A percentile compares a stretch with the other conserved stretches of the same genome.
phyloP scores from a whole-genome alignment of 2,329 filamentous ascomycete species.

The Pestalotiopsis sp. region DNA sequence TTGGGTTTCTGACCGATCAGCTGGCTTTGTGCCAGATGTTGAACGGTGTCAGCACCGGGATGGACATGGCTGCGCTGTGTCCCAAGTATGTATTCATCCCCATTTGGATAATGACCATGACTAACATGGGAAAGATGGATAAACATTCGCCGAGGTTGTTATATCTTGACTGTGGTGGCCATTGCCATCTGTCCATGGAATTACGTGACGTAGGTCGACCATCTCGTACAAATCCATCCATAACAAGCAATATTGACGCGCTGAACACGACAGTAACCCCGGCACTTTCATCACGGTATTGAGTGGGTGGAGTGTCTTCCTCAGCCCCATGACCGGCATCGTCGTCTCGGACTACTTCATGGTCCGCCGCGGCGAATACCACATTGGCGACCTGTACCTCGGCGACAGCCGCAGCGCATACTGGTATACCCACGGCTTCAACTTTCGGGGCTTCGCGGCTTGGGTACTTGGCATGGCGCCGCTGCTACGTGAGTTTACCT shows the following conservation, averaged over 20 bases:
- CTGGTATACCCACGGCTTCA: conserved; percentile 45
- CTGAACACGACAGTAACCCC: conserved; percentile 29
- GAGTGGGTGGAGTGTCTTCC: conserved; percentile 43
- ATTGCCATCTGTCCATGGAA: conserved; percentile 49
- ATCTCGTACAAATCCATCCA: background rate
- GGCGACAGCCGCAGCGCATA: conserved; percentile 39
- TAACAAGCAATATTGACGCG: background rate
- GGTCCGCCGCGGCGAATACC: conserved; percentile 39
- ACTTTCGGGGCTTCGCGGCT: conserved; percentile 43
- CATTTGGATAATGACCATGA: background rate
- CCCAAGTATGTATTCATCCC: conserved; percentile 26
- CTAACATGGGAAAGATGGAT: conserved; percentile 35
- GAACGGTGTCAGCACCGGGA: conserved; percentile 35
- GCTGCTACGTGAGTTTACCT: conserved; percentile 28
- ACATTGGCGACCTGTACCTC: conserved; percentile 46
- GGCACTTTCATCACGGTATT: conserved; percentile 42
- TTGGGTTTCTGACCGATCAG: conserved; percentile 36
- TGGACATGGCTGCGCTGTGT: conserved; percentile 49
- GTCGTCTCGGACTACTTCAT: conserved; percentile 49
- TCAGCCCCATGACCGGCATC: conserved; percentile 48
- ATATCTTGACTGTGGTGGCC: conserved; percentile 41
- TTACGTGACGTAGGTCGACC: conserved; percentile 31
- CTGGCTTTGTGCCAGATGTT: conserved; percentile 29
- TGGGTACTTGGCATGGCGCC: conserved; percentile 41
- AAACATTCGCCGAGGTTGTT: conserved; percentile 49